Percentiles rank a stretch among this genome's conserved stretches.
Evolutionary conservation across 345 rosid genomes (phyloP).

Genomic region (Arabidopsis arenosa): DNA sequence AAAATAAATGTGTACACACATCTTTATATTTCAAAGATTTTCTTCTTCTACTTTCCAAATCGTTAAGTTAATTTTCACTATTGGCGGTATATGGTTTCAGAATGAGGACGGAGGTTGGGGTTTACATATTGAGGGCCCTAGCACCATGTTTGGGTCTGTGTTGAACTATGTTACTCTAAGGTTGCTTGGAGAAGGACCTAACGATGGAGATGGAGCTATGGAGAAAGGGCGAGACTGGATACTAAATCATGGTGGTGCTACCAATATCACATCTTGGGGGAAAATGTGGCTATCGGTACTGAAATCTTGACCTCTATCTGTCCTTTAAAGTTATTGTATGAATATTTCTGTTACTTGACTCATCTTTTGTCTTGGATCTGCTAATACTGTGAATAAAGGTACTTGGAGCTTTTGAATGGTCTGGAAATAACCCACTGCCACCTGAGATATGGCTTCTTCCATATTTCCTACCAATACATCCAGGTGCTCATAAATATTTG

Average conservation of each 20-base stretch:
- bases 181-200: conserved; percentile 94
- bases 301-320: conserved; percentile 36
- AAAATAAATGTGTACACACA: not conserved
- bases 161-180: conserved; percentile 84
- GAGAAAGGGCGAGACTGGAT: conserved; percentile 90
- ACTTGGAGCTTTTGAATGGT: conserved; percentile 95
- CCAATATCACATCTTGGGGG: conserved; percentile 91
- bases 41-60: conserved; percentile 3
- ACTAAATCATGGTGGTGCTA: conserved; percentile 90
- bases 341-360: conserved; percentile 17
- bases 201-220: conserved; percentile 82
- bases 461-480: conserved; percentile 80
- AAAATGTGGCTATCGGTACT: conserved; percentile 99
- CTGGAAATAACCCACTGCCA: conserved; percentile 96
- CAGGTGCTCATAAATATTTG: conserved; percentile 60
- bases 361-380: conserved; percentile 33
- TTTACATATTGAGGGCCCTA: conserved; percentile 95
- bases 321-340: conserved; percentile 26
- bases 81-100: conserved; percentile 52
- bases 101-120: conserved; percentile 99
- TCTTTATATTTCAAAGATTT: conserved; percentile 14
- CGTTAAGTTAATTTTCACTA: conserved; percentile 1
- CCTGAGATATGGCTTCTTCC: conserved; percentile 99
- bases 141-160: conserved; percentile 97
- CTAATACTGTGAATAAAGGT: conserved; percentile 56